Percentiles rank a stretch among this genome's conserved stretches.
phyloP scores from a whole-genome alignment of 768 basidiomycete species.

The Phaffia australis region DNA sequence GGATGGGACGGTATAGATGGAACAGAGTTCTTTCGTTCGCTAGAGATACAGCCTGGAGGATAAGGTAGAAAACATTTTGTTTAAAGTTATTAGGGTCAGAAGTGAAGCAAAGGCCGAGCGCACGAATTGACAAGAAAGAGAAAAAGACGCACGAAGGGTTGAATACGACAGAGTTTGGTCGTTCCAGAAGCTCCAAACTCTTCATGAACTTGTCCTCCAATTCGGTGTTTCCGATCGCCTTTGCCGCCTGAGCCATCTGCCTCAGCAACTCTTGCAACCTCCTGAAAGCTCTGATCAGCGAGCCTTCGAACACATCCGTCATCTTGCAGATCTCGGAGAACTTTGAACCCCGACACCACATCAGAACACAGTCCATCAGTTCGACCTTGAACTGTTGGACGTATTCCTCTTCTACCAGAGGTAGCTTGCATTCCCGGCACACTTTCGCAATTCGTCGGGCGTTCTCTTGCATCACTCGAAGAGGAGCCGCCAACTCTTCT shows the following conservation, averaged over 20 bases:
- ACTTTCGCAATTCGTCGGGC: constrained; percentile 94
- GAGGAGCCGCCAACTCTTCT: constrained; percentile 83
- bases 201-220: constrained; percentile 88
- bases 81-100: too few relatives aligned
- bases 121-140: too few relatives aligned
- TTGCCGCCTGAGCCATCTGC: constrained; percentile 91
- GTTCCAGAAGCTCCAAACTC: constrained; percentile 80
- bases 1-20: too few relatives aligned
- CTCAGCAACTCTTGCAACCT: constrained; percentile 85
- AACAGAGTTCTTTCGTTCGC: too few relatives aligned
- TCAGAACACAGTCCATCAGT: constrained; percentile 92
- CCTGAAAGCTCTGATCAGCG: constrained; percentile 89
- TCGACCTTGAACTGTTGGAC: constrained; percentile 95
- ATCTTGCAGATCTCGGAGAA: constrained; percentile 90
- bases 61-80: too few relatives aligned
- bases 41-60: too few relatives aligned
- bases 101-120: too few relatives aligned
- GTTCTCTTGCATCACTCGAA: constrained; percentile 90
- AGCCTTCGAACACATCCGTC: constrained; percentile 66
- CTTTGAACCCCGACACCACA: constrained; percentile 96
- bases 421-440: constrained; percentile 81
- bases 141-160: constrained; percentile 34
- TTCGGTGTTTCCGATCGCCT: constrained; percentile 91
- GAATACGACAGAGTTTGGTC: constrained; percentile 69
- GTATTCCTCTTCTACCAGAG: constrained; percentile 85